Conservation (phyloP, 306 rosid genomes). For the Cicer pinnatifidum region DNA sequence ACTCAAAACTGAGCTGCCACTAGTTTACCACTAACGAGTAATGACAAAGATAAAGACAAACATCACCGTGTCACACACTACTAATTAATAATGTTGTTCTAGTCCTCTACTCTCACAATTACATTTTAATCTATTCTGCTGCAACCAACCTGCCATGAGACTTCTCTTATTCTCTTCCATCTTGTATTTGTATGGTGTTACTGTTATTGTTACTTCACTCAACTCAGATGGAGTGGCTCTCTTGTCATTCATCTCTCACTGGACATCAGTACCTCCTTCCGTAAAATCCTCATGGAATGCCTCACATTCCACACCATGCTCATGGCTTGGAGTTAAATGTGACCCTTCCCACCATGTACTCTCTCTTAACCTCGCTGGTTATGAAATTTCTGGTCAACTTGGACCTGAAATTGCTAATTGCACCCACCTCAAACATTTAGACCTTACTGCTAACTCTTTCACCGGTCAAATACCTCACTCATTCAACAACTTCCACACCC, state of each 20-base stretch:
- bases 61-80: no score
- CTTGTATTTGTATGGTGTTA: background rate
- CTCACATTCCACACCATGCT: conserved; percentile 73
- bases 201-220: conserved; percentile 44
- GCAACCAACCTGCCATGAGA: conserved; percentile 4
- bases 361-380: conserved; percentile 59
- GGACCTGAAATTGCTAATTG: conserved; percentile 65
- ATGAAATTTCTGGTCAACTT: conserved; percentile 57
- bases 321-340: conserved; percentile 74
- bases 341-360: conserved; percentile 52
- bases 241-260: conserved; percentile 56
- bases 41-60: no score
- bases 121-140: no score
- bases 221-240: conserved; percentile 69
- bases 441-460: conserved; percentile 52
- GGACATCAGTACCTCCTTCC: conserved; percentile 56
- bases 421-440: conserved; percentile 50
- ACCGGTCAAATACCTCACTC: conserved; percentile 59
- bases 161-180: conserved; percentile 42
- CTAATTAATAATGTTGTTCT: no score
- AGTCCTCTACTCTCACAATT: no score
- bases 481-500: conserved; percentile 44
- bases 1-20: no score
- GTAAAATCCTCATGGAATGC: conserved; percentile 62
- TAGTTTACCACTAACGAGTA: no score